A percentile compares a stretch with the other conserved stretches of the same genome.
phyloP scores from a whole-genome alignment of 208 protist species.

The Acanthamoeba lugdunensis region DNA sequence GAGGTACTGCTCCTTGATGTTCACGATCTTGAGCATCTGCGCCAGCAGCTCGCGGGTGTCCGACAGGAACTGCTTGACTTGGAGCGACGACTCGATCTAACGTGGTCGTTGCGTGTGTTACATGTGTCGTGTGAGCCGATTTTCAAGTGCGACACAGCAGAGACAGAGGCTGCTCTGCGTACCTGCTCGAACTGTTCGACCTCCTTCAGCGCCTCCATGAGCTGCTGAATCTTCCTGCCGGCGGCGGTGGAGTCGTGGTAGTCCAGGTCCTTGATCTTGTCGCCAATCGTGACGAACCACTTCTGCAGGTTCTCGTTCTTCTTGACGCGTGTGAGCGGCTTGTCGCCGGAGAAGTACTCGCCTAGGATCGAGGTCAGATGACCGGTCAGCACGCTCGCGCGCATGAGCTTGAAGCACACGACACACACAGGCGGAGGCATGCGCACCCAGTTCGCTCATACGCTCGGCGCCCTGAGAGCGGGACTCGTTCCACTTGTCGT shows the following conservation, averaged over 20 bases:
- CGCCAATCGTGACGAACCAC: constrained; percentile 93
- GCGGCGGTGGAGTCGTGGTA: constrained; percentile 88
- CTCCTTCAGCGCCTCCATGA: constrained; percentile 95
- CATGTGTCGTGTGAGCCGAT: too few species aligned
- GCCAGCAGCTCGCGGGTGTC: constrained; percentile 91
- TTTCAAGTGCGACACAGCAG: not conserved
- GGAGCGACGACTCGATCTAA: constrained; percentile 82
- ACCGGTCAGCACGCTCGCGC: too few species aligned
- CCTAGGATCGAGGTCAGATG: constrained; percentile 59
- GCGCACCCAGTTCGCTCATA: constrained; percentile 77
- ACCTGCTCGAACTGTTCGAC: constrained; percentile 95
- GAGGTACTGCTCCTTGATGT: constrained; percentile 92
- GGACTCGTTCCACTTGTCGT: constrained; percentile 90
- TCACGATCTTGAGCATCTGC: constrained; percentile 95
- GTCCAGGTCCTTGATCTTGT: constrained; percentile 87
- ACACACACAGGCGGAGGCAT: not conserved
- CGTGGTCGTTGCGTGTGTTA: too few species aligned
- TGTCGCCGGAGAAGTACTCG: constrained; percentile 94
- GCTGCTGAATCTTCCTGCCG: constrained; percentile 94
- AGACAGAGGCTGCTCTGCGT: not conserved
- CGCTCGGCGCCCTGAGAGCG: constrained; percentile 83
- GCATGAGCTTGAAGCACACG: not conserved
- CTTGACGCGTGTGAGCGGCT: constrained; percentile 87
- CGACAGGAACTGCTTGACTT: constrained; percentile 92
- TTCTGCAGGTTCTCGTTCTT: constrained; percentile 92